Conservation (phyloP, 2,329 filamentous ascomycete species). For the Bipolaris cookei region DNA sequence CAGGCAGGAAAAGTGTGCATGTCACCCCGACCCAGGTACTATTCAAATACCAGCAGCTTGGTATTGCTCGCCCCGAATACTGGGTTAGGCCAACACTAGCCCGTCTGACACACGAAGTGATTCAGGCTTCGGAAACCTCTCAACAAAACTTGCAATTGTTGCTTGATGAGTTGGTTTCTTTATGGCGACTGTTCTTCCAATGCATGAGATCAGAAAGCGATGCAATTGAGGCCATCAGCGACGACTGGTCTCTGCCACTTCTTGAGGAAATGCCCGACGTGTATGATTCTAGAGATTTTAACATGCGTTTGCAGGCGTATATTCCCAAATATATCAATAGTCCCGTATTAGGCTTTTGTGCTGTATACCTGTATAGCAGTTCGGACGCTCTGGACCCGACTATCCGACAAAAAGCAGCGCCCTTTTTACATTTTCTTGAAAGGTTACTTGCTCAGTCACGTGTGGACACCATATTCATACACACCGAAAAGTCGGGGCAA, state of each 20-base stretch:
- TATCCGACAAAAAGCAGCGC: conserved; percentile 29
- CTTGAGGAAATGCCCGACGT: conserved; percentile 12
- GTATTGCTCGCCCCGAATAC: conserved; percentile 28
- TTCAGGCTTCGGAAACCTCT: conserved; percentile 13
- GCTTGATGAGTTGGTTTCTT: conserved; percentile 38
- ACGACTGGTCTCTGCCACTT: conserved; percentile 37
- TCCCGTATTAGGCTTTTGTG: conserved; percentile 35
- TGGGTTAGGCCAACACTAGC: conserved; percentile 31
- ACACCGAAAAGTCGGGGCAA: conserved; percentile 9
- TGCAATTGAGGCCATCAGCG: conserved; percentile 26
- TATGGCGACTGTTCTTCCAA: conserved; percentile 47
- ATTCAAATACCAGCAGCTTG: conserved; percentile 40
- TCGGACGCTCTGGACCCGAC: conserved; percentile 28
- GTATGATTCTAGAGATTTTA: conserved; percentile 22
- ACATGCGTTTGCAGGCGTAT: conserved; percentile 33
- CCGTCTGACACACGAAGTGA: conserved; percentile 33
- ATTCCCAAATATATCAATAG: conserved; percentile 29
- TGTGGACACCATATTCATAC: conserved; percentile 21
- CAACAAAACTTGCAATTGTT: conserved; percentile 26
- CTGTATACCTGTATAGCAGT: conserved; percentile 40
- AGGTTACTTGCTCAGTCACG: conserved; percentile 31
- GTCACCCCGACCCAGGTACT: conserved; percentile 35
- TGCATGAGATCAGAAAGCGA: conserved; percentile 27
- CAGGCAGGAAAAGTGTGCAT: conserved; percentile 7
- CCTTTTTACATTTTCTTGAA: conserved; percentile 38